These are phyloP conservation scores for Leishmania mexicana DNA, from an alignment of 208 protist genomes.

Conservation along the genomic window DNA sequence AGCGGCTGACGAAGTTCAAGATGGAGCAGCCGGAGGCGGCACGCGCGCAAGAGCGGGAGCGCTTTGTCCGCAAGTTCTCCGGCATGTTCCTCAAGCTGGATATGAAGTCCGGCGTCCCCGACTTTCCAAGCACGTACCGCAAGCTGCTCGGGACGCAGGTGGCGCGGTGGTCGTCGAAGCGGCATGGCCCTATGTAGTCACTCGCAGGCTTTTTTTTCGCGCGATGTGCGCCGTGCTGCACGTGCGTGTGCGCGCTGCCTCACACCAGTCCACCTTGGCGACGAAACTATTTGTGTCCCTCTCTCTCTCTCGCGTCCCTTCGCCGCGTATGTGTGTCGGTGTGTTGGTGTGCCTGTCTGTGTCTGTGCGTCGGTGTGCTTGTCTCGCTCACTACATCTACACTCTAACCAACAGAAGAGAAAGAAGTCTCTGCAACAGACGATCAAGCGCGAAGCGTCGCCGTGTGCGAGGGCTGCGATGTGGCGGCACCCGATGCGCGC, in stretches of 20 bases:
- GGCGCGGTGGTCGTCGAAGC: conserved; percentile 88
- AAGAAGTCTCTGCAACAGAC: neutral
- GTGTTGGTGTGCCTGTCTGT: neutral
- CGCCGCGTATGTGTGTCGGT: neutral
- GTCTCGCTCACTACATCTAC: neutral
- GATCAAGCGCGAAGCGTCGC: neutral
- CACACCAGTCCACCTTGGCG: neutral
- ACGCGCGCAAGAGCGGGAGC: conserved; percentile 79
- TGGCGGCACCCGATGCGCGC: neutral
- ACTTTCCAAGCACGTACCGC: conserved; percentile 90
- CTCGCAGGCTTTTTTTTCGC: neutral
- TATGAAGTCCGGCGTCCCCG: conserved; percentile 77
- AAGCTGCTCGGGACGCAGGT: conserved; percentile 86
- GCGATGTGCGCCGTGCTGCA: neutral
- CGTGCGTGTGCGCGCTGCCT: neutral
- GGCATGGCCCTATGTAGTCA: conserved; percentile 86
- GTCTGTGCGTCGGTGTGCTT: conserved; percentile 2
- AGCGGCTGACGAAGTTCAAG: conserved; percentile 91
- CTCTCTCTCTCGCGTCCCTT: neutral
- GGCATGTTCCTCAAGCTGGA: conserved; percentile 92
- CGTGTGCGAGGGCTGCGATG: neutral
- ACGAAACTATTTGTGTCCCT: too few relatives aligned
- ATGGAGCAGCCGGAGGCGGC: conserved; percentile 90
- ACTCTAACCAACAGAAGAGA: neutral
- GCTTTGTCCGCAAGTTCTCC: conserved; percentile 90